Evolutionary conservation across 1,139 yeast genomes (phyloP).

Genomic region (Torulaspora globosa): DNA sequence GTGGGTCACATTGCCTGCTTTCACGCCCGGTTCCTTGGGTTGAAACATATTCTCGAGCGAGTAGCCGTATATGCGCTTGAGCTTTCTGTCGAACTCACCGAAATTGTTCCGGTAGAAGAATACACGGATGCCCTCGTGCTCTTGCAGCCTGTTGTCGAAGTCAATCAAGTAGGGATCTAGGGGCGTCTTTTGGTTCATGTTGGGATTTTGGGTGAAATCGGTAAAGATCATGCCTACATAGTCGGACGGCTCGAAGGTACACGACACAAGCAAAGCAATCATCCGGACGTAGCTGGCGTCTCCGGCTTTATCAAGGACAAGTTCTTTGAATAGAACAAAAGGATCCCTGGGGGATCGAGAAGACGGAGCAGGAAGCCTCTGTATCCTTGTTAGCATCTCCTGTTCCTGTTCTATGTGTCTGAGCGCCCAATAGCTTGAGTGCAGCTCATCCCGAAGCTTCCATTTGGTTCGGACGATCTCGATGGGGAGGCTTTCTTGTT

Average conservation of each 20-base stretch:
- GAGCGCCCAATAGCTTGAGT: conserved; percentile 11
- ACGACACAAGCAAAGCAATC: conserved; percentile 22
- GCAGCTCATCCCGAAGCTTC: conserved; percentile 7
- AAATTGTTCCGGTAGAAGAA: conserved; percentile 23
- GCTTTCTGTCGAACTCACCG: conserved; percentile 12
- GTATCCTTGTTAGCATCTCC: neutral
- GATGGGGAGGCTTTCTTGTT: conserved; percentile 3
- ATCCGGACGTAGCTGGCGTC: conserved; percentile 17
- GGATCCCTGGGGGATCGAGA: conserved; percentile 12
- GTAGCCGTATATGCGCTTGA: conserved; percentile 12
- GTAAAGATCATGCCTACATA: conserved; percentile 24
- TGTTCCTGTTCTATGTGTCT: conserved; percentile 2
- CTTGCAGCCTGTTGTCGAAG: conserved; percentile 15
- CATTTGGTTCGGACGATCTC: conserved; percentile 6
- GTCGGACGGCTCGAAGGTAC: conserved; percentile 16
- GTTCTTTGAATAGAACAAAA: conserved; percentile 16
- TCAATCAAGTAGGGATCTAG: conserved; percentile 24
- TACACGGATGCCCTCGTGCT: conserved; percentile 19
- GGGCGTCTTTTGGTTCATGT: conserved; percentile 20
- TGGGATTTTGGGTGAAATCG: conserved; percentile 22
- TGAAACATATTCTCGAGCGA: conserved; percentile 14
- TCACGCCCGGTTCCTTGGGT: conserved; percentile 18
- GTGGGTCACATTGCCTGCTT: conserved; percentile 23
- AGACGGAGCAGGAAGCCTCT: neutral
- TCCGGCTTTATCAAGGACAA: conserved; percentile 11